Conservation (phyloP, 108 stramenopile species). For the Schizochytrium sp. region DNA sequence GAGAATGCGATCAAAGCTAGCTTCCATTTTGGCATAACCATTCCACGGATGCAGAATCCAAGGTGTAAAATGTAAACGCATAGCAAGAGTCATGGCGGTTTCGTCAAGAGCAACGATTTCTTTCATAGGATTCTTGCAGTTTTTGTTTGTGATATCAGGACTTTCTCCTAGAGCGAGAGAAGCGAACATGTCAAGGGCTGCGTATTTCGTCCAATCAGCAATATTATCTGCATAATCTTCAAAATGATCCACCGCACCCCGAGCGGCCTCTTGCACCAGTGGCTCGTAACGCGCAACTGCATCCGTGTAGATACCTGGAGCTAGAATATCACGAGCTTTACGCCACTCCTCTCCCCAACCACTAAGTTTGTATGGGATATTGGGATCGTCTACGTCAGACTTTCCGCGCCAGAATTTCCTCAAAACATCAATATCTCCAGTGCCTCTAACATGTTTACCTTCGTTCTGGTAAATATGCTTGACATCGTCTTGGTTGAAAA, state of each 20-base stretch:
- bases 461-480: conserved; percentile 3
- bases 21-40: neutral
- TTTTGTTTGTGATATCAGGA: neutral
- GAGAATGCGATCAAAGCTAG: neutral
- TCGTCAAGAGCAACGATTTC: conserved; percentile 12
- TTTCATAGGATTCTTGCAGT: neutral
- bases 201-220: neutral
- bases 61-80: neutral
- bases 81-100: neutral
- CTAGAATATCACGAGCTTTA: conserved; percentile 12
- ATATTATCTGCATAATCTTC: neutral
- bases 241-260: neutral
- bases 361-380: neutral
- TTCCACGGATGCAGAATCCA: neutral
- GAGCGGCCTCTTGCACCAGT: neutral
- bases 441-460: neutral
- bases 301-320: conserved; percentile 1
- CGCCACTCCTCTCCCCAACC: neutral
- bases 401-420: neutral
- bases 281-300: conserved; percentile 19
- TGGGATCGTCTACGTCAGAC: neutral
- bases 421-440: too few relatives aligned
- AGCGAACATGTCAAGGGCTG: conserved; percentile 23
- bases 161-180: neutral
- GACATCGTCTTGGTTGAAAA: conserved; percentile 12